A percentile compares a stretch with the other conserved stretches of the same genome.
Evolutionary conservation across 768 basidiomycete genomes (phyloP).

Genomic region (Russula foetens): DNA sequence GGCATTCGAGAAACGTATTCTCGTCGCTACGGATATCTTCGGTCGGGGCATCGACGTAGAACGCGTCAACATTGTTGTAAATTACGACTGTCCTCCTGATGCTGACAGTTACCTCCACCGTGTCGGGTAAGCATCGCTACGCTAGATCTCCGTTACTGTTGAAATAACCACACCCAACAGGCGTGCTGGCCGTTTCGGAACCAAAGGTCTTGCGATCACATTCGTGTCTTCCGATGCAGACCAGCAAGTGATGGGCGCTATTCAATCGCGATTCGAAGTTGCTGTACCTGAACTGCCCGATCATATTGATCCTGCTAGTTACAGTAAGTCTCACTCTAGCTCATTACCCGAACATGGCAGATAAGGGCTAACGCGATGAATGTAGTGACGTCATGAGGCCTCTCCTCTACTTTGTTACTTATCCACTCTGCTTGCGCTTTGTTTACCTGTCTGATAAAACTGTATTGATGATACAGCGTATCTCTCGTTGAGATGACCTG

Average conservation of each 20-base stretch:
- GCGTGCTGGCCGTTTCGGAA: slow-evolving; percentile 98
- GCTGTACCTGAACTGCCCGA: slow-evolving; percentile 93
- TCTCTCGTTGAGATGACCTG: neutral
- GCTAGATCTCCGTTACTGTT: neutral
- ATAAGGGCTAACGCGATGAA: neutral
- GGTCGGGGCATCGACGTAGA: slow-evolving; percentile 99
- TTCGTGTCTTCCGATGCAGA: slow-evolving; percentile 92
- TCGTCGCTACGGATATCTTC: slow-evolving; percentile 98
- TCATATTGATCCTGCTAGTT: slow-evolving; percentile 88
- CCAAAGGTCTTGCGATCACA: slow-evolving; percentile 97
- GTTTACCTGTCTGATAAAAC: slow-evolving; percentile 13
- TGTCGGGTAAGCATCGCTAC: slow-evolving; percentile 58
- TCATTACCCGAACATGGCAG: neutral
- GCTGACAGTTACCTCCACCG: slow-evolving; percentile 98
- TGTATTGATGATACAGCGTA: slow-evolving; percentile 6
- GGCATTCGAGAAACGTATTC: slow-evolving; percentile 97
- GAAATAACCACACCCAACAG: slow-evolving; percentile 30
- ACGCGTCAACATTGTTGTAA: slow-evolving; percentile 98
- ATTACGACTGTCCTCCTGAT: slow-evolving; percentile 96
- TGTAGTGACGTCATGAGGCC: slow-evolving; percentile 34
- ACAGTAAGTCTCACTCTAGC: slow-evolving; percentile 62
- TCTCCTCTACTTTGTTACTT: neutral
- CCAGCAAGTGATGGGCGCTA: slow-evolving; percentile 87
- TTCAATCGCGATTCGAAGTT: slow-evolving; percentile 96
- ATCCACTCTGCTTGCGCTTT: slow-evolving; percentile 1